Conservation (phyloP, 2,329 filamentous ascomycete species). For the Parascedosporium putredinis region DNA sequence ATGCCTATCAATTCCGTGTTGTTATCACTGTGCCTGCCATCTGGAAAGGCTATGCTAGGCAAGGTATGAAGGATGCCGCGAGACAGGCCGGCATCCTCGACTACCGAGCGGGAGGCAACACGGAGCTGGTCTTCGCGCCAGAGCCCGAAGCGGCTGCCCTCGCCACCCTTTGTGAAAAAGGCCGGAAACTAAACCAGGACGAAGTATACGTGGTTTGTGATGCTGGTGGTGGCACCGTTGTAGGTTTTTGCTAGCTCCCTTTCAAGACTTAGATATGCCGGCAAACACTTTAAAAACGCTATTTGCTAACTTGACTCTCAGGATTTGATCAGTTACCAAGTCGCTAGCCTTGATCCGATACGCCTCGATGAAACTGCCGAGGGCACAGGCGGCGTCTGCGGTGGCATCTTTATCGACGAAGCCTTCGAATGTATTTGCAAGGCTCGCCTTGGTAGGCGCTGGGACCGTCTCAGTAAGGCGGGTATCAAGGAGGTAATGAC, state of each 20-base stretch:
- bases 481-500: slow-evolving; percentile 10
- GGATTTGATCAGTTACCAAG: slow-evolving; percentile 30
- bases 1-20: slow-evolving; percentile 21
- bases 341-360: slow-evolving; percentile 16
- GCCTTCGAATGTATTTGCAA: slow-evolving; percentile 20
- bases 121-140: slow-evolving; percentile 23
- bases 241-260: not conserved
- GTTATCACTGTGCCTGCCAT: slow-evolving; percentile 35
- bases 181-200: slow-evolving; percentile 14
- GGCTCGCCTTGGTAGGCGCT: slow-evolving; percentile 10
- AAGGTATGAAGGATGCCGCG: slow-evolving; percentile 25
- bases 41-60: slow-evolving; percentile 29
- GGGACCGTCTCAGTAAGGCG: slow-evolving; percentile 4
- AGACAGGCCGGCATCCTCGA: slow-evolving; percentile 25
- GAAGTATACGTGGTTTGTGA: slow-evolving; percentile 22
- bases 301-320: slow-evolving; percentile 8
- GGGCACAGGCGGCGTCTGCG: slow-evolving; percentile 28
- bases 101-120: slow-evolving; percentile 16
- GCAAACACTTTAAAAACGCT: slow-evolving; percentile 15
- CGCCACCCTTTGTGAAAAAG: slow-evolving; percentile 21
- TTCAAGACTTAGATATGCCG: not conserved
- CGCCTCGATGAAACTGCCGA: slow-evolving; percentile 24
- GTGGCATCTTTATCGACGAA: slow-evolving; percentile 28
- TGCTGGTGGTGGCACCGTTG: slow-evolving; percentile 21
- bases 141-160: slow-evolving; percentile 37